Evolutionary conservation across 495 filamentous ascomycete species (phyloP).

Genomic region (Darksidea phi): DNA sequence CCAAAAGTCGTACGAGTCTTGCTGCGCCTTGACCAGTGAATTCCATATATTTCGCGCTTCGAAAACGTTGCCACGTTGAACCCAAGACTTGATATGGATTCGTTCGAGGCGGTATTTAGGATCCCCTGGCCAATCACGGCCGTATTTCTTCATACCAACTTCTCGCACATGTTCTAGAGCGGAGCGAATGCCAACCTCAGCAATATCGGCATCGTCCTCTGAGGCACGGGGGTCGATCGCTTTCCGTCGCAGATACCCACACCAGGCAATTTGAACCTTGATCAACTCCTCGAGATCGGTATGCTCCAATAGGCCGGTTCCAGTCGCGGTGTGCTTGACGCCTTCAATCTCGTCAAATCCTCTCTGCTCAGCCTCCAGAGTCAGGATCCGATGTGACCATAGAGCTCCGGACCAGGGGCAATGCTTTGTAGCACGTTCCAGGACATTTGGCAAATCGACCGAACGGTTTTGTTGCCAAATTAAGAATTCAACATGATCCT

Average conservation of each 20-base stretch:
- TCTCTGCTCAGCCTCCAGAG: conserved; percentile 70
- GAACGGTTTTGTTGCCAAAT: conserved; percentile 48
- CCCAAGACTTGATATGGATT: conserved; percentile 86
- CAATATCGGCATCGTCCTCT: conserved; percentile 89
- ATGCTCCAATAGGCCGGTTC: conserved; percentile 69
- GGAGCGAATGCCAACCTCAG: conserved; percentile 82
- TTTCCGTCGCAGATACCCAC: conserved; percentile 79
- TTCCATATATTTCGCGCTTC: conserved; percentile 72
- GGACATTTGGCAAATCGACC: conserved; percentile 45
- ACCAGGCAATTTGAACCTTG: conserved; percentile 89
- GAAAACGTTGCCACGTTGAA: conserved; percentile 67
- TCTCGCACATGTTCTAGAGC: conserved; percentile 79
- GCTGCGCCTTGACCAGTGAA: conserved; percentile 63
- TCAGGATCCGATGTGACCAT: conserved; percentile 86
- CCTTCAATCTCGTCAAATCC: conserved; percentile 76
- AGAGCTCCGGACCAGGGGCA: conserved; percentile 89
- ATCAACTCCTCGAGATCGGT: conserved; percentile 80
- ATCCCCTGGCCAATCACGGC: conserved; percentile 75
- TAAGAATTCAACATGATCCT: conserved; percentile 75
- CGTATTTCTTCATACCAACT: conserved; percentile 72
- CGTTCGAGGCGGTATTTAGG: conserved; percentile 83
- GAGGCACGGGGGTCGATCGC: conserved; percentile 66
- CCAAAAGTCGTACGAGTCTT: conserved; percentile 88
- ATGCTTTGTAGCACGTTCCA: conserved; percentile 78
- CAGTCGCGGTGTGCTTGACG: conserved; percentile 90